These are phyloP conservation scores for Suillus placidus DNA, from an alignment of 768 basidiomycete species.

Conservation along the genomic window DNA sequence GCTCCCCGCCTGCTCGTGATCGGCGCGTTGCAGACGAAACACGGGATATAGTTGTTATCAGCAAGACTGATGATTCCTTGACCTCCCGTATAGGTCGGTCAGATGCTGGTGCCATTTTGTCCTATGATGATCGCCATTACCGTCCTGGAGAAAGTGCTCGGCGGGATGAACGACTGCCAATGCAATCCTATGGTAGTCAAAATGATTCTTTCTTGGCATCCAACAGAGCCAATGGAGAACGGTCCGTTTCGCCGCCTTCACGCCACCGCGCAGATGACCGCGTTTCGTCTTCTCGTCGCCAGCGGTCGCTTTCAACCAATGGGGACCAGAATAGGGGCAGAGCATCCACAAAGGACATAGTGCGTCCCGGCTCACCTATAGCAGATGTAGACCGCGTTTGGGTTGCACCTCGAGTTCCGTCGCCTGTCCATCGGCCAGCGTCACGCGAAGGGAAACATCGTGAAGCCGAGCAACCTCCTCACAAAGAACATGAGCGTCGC, in stretches of 20 bases:
- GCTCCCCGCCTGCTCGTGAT: conserved; percentile 28
- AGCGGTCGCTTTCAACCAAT: conserved; percentile 21
- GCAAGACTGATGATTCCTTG: conserved; percentile 26
- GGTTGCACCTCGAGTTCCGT: conserved; percentile 17
- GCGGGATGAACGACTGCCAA: conserved; percentile 29
- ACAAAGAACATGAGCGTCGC: conserved; percentile 25
- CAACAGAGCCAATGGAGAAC: conserved; percentile 21
- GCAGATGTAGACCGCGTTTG: conserved; percentile 31
- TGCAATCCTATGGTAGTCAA: conserved; percentile 22
- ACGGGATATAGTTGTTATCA: conserved; percentile 28
- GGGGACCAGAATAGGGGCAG: conserved; percentile 25
- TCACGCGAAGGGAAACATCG: conserved; percentile 29
- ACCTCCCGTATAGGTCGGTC: conserved; percentile 32
- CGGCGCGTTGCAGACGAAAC: conserved; percentile 24
- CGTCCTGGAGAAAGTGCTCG: conserved; percentile 46
- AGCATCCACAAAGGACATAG: neutral
- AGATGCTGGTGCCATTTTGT: conserved; percentile 38
- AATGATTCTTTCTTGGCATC: conserved; percentile 29
- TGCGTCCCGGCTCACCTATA: conserved; percentile 12
- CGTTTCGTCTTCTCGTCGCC: conserved; percentile 26
- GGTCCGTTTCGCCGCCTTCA: conserved; percentile 25
- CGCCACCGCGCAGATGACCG: conserved; percentile 29
- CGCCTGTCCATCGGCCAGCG: conserved; percentile 18
- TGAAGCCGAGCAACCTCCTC: conserved; percentile 23
- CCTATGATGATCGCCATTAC: conserved; percentile 68